Percentiles rank a stretch among this genome's conserved stretches.
Evolutionary conservation across 2,329 filamentous ascomycete species (phyloP).

Genomic region (Talaromyces sp.): DNA sequence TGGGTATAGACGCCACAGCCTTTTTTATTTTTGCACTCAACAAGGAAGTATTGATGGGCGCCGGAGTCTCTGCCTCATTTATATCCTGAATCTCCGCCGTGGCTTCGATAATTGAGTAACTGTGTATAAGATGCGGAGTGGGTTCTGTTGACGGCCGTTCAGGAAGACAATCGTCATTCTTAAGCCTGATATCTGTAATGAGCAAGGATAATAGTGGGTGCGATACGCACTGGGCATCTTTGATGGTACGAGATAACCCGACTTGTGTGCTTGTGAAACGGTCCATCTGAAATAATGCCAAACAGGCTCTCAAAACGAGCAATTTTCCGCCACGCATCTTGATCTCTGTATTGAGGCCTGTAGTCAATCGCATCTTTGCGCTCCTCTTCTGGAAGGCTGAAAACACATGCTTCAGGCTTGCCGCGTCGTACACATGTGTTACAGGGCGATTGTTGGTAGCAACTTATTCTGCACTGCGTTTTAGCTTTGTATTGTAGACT

Average conservation of each 20-base stretch:
- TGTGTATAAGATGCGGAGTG: constrained; percentile 15
- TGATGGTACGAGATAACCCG: constrained; percentile 22
- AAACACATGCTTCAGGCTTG: constrained; percentile 12
- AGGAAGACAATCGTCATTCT: constrained; percentile 4
- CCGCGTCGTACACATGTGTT: constrained; percentile 5
- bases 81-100: constrained; percentile 17
- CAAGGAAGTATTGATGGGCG: constrained; percentile 2
- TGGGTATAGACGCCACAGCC: constrained; percentile 15
- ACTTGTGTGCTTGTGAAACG: constrained; percentile 22
- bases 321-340: constrained; percentile 13
- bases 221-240: constrained; percentile 21
- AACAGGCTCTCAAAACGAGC: constrained; percentile 13
- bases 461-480: constrained; percentile 4
- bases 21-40: constrained; percentile 14
- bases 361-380: constrained; percentile 16
- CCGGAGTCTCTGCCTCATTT: constrained; percentile 9
- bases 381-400: constrained; percentile 10
- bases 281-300: constrained; percentile 21
- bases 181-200: constrained; percentile 1
- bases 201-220: constrained; percentile 9
- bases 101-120: constrained; percentile 11
- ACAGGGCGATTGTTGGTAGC: constrained; percentile 14
- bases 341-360: constrained; percentile 7
- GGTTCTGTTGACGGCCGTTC: constrained; percentile 4
- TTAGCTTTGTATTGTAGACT: neutral